A percentile compares a stretch with the other conserved stretches of the same genome.
Evolutionary conservation across 2,329 filamentous ascomycete species (phyloP).

Genomic region (Cladosporium austrohemisphaericum): DNA sequence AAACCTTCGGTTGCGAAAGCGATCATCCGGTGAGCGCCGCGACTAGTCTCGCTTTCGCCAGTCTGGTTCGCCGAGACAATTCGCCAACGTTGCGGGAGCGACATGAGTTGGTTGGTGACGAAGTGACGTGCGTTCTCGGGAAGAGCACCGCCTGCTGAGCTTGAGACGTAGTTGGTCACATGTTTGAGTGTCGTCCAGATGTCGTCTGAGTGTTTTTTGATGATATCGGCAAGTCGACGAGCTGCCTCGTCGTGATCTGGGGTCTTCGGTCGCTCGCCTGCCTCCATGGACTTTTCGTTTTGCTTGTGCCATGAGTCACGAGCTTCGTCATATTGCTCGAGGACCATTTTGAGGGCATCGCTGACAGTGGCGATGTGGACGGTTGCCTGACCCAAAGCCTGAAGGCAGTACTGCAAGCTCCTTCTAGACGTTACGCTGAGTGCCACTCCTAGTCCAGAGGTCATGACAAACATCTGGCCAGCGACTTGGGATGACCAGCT

Average conservation of each 20-base stretch:
- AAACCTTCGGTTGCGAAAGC: conserved; percentile 85
- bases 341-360: conserved; percentile 65
- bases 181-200: conserved; percentile 61
- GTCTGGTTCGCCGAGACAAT: conserved; percentile 53
- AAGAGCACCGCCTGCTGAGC: conserved; percentile 84
- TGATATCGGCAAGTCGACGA: conserved; percentile 67
- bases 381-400: conserved; percentile 77
- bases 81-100: conserved; percentile 77
- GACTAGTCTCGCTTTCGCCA: conserved; percentile 44
- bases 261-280: conserved; percentile 28
- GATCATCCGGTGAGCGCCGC: conserved; percentile 69
- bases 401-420: conserved; percentile 79
- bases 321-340: conserved; percentile 71
- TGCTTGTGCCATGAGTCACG: conserved; percentile 45
- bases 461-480: conserved; percentile 74
- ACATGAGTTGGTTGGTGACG: conserved; percentile 78
- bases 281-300: conserved; percentile 39
- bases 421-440: conserved; percentile 85
- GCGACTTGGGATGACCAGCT: conserved; percentile 62
- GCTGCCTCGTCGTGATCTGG: conserved; percentile 38
- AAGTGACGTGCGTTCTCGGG: conserved; percentile 83
- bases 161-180: conserved; percentile 79
- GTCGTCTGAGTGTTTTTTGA: conserved; percentile 58
- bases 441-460: conserved; percentile 83
- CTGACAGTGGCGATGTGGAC: conserved; percentile 74